Conservation (phyloP, 208 protist genomes). For the Wallacemonas collosoma region DNA sequence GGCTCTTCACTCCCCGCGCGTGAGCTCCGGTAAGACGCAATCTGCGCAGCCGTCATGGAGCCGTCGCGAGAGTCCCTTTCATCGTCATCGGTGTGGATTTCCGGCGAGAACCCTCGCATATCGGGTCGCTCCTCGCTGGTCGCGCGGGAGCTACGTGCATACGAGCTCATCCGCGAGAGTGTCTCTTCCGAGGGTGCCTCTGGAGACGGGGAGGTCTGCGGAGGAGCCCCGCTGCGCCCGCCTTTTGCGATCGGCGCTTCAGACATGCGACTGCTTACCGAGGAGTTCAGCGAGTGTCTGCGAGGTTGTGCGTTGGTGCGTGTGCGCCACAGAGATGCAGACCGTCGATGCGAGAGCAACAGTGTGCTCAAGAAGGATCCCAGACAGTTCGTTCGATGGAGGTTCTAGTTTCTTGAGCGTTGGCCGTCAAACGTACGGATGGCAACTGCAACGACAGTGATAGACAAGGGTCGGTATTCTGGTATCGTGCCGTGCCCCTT, state of each 20-base stretch:
- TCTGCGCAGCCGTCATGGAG: slow-evolving; percentile 31
- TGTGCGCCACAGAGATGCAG: too few species aligned
- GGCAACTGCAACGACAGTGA: too few species aligned
- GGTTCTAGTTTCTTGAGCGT: too few species aligned
- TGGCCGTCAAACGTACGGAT: too few species aligned
- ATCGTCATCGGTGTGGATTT: neutral
- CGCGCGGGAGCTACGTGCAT: slow-evolving; percentile 37
- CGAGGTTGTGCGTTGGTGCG: too few species aligned
- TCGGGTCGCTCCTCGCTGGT: slow-evolving; percentile 55
- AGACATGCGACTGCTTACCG: neutral
- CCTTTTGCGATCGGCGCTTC: neutral
- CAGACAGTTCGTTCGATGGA: too few species aligned
- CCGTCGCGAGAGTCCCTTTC: neutral
- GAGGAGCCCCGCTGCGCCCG: neutral
- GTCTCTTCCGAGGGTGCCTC: slow-evolving; percentile 34
- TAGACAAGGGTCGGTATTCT: too few species aligned
- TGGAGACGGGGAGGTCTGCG: slow-evolving; percentile 39
- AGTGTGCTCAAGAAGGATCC: too few species aligned
- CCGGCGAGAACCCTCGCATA: slow-evolving; percentile 14
- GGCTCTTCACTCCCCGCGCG: slow-evolving; percentile 53
- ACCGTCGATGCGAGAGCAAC: too few species aligned
- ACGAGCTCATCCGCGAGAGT: slow-evolving; percentile 17
- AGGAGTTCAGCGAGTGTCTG: too few species aligned
- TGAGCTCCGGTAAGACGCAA: slow-evolving; percentile 42
- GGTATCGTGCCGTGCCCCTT: too few species aligned